A percentile compares a stretch with the other conserved stretches of the same genome.
These are phyloP conservation scores for Volvox carteri DNA, from an alignment of 163 green algal genomes.

Conservation along the genomic window DNA sequence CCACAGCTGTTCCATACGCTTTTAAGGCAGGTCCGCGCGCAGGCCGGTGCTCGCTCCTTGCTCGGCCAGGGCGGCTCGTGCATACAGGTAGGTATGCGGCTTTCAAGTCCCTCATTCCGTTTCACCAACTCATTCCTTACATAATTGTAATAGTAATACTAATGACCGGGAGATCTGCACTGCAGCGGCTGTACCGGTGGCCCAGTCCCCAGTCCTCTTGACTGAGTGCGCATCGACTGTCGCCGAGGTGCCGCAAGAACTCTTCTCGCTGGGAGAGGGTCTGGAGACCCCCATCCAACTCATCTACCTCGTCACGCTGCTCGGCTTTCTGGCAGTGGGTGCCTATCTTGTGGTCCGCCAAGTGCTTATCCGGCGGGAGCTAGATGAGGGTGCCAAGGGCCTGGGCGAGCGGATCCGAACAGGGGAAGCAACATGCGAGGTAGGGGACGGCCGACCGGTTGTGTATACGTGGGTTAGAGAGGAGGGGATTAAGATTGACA, in stretches of 20 bases:
- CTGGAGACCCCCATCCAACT: constrained; percentile 93
- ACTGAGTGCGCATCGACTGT: constrained; percentile 10
- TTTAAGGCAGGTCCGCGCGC: background rate
- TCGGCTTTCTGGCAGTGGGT: constrained; percentile 88
- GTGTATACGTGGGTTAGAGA: too few relatives aligned
- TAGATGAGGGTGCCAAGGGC: constrained; percentile 96
- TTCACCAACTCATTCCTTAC: background rate
- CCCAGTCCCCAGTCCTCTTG: background rate
- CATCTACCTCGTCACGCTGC: constrained; percentile 87
- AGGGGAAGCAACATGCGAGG: constrained; percentile 86
- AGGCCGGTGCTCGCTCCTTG: constrained; percentile 9
- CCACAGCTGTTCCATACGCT: background rate
- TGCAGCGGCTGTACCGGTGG: constrained; percentile 3
- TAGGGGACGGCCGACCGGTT: constrained; percentile 46
- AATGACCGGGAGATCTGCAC: background rate
- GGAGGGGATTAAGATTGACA: too few relatives aligned
- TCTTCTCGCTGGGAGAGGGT: constrained; percentile 76
- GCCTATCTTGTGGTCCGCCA: constrained; percentile 93
- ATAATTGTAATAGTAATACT: background rate
- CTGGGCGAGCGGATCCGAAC: constrained; percentile 94
- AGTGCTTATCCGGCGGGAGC: constrained; percentile 94
- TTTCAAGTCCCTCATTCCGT: background rate
- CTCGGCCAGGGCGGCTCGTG: background rate
- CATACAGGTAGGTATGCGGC: constrained; percentile 18
- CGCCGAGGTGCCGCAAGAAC: constrained; percentile 34